These are phyloP conservation scores for Tetrastigma voinierianum DNA, from an alignment of 164 flowering plant genomes.

Conservation along the genomic window DNA sequence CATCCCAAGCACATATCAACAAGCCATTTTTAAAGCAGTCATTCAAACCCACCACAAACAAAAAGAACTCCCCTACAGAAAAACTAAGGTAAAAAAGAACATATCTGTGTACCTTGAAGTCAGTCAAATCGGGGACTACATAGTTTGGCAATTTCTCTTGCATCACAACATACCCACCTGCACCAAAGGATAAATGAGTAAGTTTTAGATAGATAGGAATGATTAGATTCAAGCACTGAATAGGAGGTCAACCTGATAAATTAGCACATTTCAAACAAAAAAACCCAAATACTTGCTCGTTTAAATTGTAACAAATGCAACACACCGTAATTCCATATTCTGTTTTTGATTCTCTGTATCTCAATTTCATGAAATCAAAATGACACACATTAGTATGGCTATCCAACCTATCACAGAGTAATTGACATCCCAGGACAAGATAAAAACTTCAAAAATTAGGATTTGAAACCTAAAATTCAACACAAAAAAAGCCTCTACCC, in stretches of 20 bases:
- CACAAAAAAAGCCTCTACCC: too few relatives aligned
- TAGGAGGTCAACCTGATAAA: not conserved
- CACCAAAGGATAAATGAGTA: slow-evolving; percentile 13
- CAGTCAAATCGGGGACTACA: slow-evolving; percentile 92
- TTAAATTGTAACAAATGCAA: not conserved
- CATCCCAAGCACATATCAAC: too few relatives aligned
- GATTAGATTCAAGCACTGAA: not conserved
- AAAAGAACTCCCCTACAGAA: not conserved
- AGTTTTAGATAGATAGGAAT: not conserved
- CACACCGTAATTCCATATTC: too few relatives aligned
- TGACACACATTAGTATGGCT: too few relatives aligned
- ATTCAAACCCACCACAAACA: too few relatives aligned
- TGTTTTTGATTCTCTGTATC: too few relatives aligned
- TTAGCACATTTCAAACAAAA: not conserved
- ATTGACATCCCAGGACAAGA: too few relatives aligned
- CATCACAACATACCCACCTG: slow-evolving; percentile 89
- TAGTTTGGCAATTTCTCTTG: slow-evolving; percentile 82
- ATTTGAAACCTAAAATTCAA: too few relatives aligned
- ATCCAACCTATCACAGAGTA: too few relatives aligned
- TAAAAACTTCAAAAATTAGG: too few relatives aligned
- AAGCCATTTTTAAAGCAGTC: too few relatives aligned
- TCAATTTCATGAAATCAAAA: too few relatives aligned
- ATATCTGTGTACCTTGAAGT: slow-evolving; percentile 70
- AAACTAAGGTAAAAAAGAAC: not conserved
- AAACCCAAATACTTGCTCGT: not conserved